Evolutionary conservation across 164 flowering plant genomes (phyloP).

Genomic region (Nelumbo lutea): DNA sequence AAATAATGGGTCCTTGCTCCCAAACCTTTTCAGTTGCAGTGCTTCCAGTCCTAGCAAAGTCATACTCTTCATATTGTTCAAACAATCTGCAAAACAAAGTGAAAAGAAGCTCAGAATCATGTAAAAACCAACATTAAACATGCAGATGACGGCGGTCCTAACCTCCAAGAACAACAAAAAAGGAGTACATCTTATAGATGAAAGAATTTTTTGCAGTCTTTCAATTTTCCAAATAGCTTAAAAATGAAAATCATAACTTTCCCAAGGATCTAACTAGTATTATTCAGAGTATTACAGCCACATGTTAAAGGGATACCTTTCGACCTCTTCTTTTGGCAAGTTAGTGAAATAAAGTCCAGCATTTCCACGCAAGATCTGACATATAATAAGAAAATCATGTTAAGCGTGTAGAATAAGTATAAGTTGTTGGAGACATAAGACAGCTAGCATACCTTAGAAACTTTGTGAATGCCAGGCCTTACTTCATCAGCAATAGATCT

Average conservation of each 20-base stretch:
- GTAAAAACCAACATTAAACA: background rate
- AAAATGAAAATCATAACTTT: background rate
- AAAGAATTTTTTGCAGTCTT: too few relatives aligned
- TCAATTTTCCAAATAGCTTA: too few relatives aligned
- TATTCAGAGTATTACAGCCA: background rate
- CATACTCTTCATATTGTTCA: slow-evolving; percentile 63
- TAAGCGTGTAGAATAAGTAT: background rate
- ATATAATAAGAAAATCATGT: background rate
- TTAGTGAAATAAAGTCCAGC: slow-evolving; percentile 68
- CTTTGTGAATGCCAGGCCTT: slow-evolving; percentile 57
- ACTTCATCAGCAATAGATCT: slow-evolving; percentile 81
- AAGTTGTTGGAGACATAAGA: background rate
- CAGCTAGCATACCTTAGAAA: slow-evolving; percentile 55
- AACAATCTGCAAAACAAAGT: slow-evolving; percentile 49
- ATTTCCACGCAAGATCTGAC: slow-evolving; percentile 48
- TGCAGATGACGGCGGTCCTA: background rate
- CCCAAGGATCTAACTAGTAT: background rate
- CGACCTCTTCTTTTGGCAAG: slow-evolving; percentile 66
- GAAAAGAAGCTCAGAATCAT: background rate
- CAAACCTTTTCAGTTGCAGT: slow-evolving; percentile 66
- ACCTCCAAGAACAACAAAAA: too few relatives aligned
- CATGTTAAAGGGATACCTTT: slow-evolving; percentile 38
- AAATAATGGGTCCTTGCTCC: background rate
- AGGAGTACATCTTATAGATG: too few relatives aligned
- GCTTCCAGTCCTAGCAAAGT: slow-evolving; percentile 88